Percentiles rank a stretch among this genome's conserved stretches.
Evolutionary conservation across 768 basidiomycete species (phyloP).

Genomic region (Antrodiella citrinella): DNA sequence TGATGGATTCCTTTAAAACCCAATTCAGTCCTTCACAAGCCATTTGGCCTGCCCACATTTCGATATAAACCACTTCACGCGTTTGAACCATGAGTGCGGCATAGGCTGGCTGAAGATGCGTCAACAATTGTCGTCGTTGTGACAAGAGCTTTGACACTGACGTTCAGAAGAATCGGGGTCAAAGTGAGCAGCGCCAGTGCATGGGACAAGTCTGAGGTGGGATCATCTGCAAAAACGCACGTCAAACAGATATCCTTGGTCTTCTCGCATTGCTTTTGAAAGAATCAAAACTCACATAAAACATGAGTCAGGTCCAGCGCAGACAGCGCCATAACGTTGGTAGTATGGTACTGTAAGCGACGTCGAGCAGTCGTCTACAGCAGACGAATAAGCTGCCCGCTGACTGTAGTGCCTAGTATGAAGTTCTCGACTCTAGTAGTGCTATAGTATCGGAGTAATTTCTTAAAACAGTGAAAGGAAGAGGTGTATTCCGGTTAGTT

Average conservation of each 20-base stretch:
- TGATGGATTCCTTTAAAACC: conserved; percentile 56
- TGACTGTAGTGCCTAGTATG: too few relatives aligned
- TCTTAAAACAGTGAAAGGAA: too few relatives aligned
- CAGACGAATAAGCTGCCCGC: too few relatives aligned
- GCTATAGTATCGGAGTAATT: too few relatives aligned
- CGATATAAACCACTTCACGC: conserved; percentile 70
- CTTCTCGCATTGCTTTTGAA: neutral
- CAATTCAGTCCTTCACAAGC: conserved; percentile 64
- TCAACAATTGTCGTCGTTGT: neutral
- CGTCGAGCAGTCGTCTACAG: too few relatives aligned
- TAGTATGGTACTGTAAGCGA: too few relatives aligned
- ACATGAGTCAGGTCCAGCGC: conserved; percentile 22
- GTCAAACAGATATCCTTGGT: neutral
- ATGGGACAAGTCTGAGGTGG: conserved; percentile 20
- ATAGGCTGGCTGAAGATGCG: conserved; percentile 56
- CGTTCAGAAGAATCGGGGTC: conserved; percentile 26
- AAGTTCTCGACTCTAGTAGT: too few relatives aligned
- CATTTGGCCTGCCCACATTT: conserved; percentile 81
- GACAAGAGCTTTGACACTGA: conserved; percentile 1
- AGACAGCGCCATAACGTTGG: neutral
- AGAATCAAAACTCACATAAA: conserved; percentile 16
- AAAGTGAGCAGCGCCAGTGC: conserved; percentile 24
- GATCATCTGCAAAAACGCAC: conserved; percentile 20
- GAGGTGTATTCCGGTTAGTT: too few relatives aligned
- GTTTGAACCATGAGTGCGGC: conserved; percentile 67